Evolutionary conservation across 1,139 yeast genomes (phyloP), one percentile per base, ranked within the genome.

Genomic region (Chernovozyma aurita): DNA sequence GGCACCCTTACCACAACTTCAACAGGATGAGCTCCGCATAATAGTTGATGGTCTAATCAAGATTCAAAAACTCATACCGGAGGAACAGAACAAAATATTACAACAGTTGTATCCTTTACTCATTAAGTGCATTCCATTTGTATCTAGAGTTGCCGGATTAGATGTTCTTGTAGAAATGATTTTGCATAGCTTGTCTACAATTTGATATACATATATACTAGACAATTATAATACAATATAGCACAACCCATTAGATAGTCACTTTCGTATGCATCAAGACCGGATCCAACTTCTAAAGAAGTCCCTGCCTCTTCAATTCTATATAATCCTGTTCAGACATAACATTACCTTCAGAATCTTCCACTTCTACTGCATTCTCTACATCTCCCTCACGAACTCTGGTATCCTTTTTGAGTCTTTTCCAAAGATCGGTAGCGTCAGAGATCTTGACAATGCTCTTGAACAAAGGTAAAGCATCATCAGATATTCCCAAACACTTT

Each of bases 311-410:
- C 58, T 86, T 85, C 53, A 90, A 69, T 48, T 90, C 96, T 28
- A 80, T 69, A 58, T 85, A 90, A 32, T 87, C 92, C 49, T 78
- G 76, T 46, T 80, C 82, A 24, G 84, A 74, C 95, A 92, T 84
- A 16, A 87, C 96, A 55, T 92, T 90, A 7, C 97, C 98, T 24
- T 86, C 88, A 2, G 78, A 82, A 53, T 92, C 97, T 55, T 90
- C 97, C 35, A 88, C 85, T 57, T 90, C 95, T 6, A 82, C 73
- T 0, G 80, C 77, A 42, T 73, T 72, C 40, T 80, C 87, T 16
- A 55, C 53, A 36, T 70, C 70, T 15, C 62, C 68, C 24, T 69
- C 71, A 38, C 59, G 59, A 2, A 50, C 44, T 34, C 73, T 55
- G 17, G 57, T 56, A 27, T 70, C 70, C 28, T 57, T 56, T 42